These are phyloP conservation scores for Potentilla sterilis DNA, from an alignment of 306 rosid genomes.

Conservation along the genomic window DNA sequence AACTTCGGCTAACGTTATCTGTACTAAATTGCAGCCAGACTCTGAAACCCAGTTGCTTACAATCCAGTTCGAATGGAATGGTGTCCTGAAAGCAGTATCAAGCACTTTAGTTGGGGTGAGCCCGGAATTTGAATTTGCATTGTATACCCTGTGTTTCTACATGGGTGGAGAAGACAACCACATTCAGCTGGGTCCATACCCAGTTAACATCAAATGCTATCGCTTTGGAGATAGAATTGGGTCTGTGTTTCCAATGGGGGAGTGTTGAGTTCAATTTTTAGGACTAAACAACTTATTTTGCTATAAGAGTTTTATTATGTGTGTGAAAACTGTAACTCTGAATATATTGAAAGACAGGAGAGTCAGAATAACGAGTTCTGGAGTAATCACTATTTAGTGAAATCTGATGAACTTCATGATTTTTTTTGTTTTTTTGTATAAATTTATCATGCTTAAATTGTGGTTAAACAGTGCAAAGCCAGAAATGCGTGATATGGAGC, in stretches of 20 bases:
- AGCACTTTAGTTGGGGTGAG: slow-evolving; percentile 77
- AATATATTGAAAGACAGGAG: neutral
- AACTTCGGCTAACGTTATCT: too few relatives aligned
- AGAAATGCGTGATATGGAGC: too few relatives aligned
- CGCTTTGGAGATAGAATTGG: slow-evolving; percentile 66
- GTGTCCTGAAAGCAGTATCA: too few relatives aligned
- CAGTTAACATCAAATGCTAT: slow-evolving; percentile 79
- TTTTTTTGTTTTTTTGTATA: too few relatives aligned
- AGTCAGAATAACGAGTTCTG: neutral
- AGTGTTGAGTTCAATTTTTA: slow-evolving; percentile 40
- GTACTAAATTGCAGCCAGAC: too few relatives aligned
- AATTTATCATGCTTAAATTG: neutral
- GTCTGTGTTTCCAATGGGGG: slow-evolving; percentile 77
- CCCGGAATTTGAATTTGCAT: slow-evolving; percentile 95
- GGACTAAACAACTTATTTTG: neutral
- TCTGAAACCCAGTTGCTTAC: too few relatives aligned
- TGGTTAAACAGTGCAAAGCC: neutral
- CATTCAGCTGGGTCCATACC: slow-evolving; percentile 82
- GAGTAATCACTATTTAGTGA: too few relatives aligned
- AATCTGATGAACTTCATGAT: too few relatives aligned
- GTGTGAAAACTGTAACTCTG: neutral
- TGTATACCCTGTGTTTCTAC: slow-evolving; percentile 82
- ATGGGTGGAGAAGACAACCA: slow-evolving; percentile 73
- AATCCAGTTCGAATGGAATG: too few relatives aligned
- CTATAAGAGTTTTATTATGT: neutral